phyloP scores from a whole-genome alignment of 2,329 filamentous ascomycete species.

The Fusarium transvaalense region DNA sequence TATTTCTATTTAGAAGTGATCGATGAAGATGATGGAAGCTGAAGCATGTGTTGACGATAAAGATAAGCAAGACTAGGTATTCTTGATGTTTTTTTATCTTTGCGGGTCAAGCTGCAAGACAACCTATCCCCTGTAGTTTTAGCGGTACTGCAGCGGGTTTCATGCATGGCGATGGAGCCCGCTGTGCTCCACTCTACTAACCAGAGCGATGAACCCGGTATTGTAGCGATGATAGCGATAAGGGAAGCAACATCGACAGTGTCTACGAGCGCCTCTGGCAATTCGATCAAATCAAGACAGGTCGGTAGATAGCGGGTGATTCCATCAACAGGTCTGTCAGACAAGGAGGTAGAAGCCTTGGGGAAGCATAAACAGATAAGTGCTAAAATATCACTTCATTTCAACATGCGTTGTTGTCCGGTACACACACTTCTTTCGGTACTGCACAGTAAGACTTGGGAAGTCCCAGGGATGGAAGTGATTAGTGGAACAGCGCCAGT shows the following conservation, averaged over 20 bases:
- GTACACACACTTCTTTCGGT: not conserved
- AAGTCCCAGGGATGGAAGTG: not conserved
- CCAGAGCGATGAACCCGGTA: not conserved
- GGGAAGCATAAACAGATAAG: too few relatives aligned
- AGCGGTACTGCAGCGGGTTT: conserved; percentile 16
- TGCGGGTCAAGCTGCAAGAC: not conserved
- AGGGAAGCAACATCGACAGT: conserved; percentile 18
- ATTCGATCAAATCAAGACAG: not conserved
- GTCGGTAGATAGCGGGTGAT: not conserved
- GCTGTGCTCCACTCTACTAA: too few relatives aligned
- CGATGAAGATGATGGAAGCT: not conserved
- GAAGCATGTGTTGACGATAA: not conserved
- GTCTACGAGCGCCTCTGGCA: not conserved
- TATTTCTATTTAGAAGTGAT: not conserved
- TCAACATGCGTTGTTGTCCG: not conserved
- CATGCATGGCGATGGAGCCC: conserved; percentile 27
- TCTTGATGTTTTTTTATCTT: not conserved
- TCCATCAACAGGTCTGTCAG: not conserved
- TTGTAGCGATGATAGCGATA: conserved; percentile 37
- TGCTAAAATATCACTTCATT: too few relatives aligned
- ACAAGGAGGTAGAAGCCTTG: not conserved
- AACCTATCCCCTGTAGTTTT: conserved; percentile 24
- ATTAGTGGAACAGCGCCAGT: conserved; percentile 12
- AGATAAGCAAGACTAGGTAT: not conserved
- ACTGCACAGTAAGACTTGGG: not conserved